These are phyloP conservation scores for Ophiostoma angusticollis DNA, from an alignment of 2,329 filamentous ascomycete genomes.

Conservation along the genomic window DNA sequence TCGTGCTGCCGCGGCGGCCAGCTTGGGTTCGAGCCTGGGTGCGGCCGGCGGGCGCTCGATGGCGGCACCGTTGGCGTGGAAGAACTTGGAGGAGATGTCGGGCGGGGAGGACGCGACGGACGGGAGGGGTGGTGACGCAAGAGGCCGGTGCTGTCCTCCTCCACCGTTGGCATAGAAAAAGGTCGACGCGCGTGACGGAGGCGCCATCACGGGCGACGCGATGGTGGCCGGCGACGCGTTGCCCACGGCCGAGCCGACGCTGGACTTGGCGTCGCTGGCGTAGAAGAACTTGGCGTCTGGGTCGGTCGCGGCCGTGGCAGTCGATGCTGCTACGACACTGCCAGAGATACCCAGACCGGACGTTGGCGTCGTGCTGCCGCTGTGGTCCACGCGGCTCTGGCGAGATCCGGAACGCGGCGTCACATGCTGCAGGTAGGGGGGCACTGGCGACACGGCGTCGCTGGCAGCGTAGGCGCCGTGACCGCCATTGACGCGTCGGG, in stretches of 20 bases:
- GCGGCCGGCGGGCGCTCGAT: conserved; percentile 22
- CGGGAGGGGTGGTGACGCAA: conserved; percentile 11
- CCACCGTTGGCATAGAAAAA: conserved; percentile 3
- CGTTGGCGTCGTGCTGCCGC: conserved; percentile 51
- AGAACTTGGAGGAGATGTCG: conserved; percentile 47
- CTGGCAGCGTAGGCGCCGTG: conserved; percentile 29
- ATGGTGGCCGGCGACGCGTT: neutral
- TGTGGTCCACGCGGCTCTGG: conserved; percentile 59
- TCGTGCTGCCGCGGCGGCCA: neutral
- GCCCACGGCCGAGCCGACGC: conserved; percentile 2
- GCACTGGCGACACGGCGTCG: conserved; percentile 32
- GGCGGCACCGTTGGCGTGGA: conserved; percentile 55
- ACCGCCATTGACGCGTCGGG: conserved; percentile 20
- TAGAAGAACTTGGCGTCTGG: conserved; percentile 74
- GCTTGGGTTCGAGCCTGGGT: neutral
- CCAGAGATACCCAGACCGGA: conserved; percentile 21
- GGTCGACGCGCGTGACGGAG: conserved; percentile 26
- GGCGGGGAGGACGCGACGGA: neutral
- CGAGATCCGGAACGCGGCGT: conserved; percentile 69
- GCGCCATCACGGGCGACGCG: conserved; percentile 16
- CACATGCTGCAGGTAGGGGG: conserved; percentile 51
- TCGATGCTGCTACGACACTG: conserved; percentile 13
- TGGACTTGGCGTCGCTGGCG: conserved; percentile 54
- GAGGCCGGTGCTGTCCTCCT: neutral
- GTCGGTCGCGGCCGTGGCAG: conserved; percentile 14